Percentiles rank a stretch among this genome's conserved stretches.
Conservation (phyloP, 441 rosid genomes). For the Melastoma candidum region DNA sequence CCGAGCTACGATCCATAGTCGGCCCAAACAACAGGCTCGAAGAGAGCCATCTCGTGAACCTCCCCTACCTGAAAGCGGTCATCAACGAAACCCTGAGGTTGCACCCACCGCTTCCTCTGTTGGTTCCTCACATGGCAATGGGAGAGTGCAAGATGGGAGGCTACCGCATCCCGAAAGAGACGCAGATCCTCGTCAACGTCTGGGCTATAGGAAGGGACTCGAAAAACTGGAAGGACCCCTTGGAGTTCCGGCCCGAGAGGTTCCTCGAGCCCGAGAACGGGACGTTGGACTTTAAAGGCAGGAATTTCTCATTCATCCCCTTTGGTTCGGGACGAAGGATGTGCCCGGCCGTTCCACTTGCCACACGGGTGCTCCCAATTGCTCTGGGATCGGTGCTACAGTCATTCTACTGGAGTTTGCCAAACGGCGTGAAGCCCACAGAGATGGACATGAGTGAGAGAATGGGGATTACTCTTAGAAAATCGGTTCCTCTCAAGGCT, state of each 20-base stretch:
- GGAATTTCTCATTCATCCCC: constrained; percentile 14
- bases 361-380: constrained; percentile 10
- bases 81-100: constrained; percentile 62
- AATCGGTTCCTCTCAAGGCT: constrained; percentile 11
- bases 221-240: constrained; percentile 9
- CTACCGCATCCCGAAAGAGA: constrained; percentile 42
- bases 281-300: constrained; percentile 10
- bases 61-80: constrained; percentile 58
- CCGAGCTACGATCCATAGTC: constrained; percentile 24
- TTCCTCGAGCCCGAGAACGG: constrained; percentile 8
- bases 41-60: constrained; percentile 20
- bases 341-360: constrained; percentile 19
- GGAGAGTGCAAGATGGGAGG: constrained; percentile 35
- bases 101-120: constrained; percentile 68
- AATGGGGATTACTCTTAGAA: constrained; percentile 17
- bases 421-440: constrained; percentile 3
- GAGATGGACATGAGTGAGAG: constrained; percentile 16
- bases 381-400: constrained; percentile 13
- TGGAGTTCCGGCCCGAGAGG: constrained; percentile 16
- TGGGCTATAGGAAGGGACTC: constrained; percentile 20
- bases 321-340: constrained; percentile 18
- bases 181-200: constrained; percentile 21
- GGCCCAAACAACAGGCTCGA: constrained; percentile 12
- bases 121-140: constrained; percentile 72
- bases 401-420: constrained; percentile 13